Evolutionary conservation across 176 grass and related monocot genomes (phyloP).

Genomic region (Poa annua): DNA sequence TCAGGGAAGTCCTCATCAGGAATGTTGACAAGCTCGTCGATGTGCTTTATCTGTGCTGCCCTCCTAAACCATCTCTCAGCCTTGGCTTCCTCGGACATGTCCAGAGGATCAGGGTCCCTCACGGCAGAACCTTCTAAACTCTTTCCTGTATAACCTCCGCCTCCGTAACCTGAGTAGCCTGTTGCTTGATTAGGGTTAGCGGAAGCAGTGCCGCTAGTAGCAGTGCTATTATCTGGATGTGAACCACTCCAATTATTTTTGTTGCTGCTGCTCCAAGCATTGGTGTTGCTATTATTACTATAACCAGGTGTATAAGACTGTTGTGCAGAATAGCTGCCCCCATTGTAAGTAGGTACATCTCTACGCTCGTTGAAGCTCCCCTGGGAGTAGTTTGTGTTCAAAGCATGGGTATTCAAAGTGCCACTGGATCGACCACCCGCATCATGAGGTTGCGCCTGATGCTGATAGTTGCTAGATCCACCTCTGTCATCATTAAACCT

Average conservation of each 20-base stretch:
- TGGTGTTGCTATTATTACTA: constrained; percentile 22
- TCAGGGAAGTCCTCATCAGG: constrained; percentile 91
- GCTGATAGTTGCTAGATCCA: constrained; percentile 20
- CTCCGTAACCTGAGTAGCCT: constrained; percentile 31
- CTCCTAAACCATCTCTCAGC: constrained; percentile 96
- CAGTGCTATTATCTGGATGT: constrained; percentile 28
- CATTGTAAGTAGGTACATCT: constrained; percentile 28
- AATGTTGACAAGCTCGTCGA: constrained; percentile 89
- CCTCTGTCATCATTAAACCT: constrained; percentile 8
- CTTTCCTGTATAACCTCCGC: constrained; percentile 54
- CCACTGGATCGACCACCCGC: background rate
- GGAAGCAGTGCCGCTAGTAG: constrained; percentile 11
- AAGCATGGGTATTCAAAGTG: constrained; percentile 28
- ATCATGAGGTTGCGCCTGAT: constrained; percentile 40
- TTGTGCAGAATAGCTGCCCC: constrained; percentile 36
- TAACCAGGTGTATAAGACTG: constrained; percentile 42
- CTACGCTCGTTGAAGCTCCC: constrained; percentile 32
- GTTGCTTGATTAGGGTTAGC: constrained; percentile 37
- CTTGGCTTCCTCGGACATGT: constrained; percentile 99
- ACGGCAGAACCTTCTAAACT: constrained; percentile 87
- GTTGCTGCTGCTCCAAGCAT: constrained; percentile 30
- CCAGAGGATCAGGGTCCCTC: constrained; percentile 80
- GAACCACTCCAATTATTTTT: constrained; percentile 31
- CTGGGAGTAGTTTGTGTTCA: constrained; percentile 21
- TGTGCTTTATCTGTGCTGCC: constrained; percentile 91